phyloP scores from a whole-genome alignment of 2,329 filamentous ascomycete species.

The Corinectria fuckeliana region DNA sequence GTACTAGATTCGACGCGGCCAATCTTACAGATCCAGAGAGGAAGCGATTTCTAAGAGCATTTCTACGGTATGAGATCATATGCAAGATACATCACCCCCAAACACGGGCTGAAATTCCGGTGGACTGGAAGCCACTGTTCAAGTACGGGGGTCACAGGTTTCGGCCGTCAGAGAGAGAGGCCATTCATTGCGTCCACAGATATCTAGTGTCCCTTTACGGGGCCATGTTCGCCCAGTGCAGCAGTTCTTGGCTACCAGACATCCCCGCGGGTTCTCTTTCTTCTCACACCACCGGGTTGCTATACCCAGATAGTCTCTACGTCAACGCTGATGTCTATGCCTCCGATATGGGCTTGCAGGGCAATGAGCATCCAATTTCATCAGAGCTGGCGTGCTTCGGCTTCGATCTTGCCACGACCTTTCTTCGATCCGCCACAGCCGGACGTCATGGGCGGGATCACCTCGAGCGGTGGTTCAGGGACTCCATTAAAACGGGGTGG shows the following conservation, averaged over 20 bases:
- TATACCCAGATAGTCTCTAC: conserved; percentile 19
- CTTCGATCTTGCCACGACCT: not conserved
- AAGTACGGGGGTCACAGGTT: not conserved
- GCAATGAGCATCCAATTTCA: not conserved
- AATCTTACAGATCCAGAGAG: conserved; percentile 5
- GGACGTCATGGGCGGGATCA: not conserved
- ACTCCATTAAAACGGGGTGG: not conserved
- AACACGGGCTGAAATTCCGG: not conserved
- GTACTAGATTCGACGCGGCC: not conserved
- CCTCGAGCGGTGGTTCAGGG: not conserved
- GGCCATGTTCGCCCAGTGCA: conserved; percentile 18
- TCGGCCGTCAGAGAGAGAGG: not conserved
- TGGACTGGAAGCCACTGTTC: not conserved
- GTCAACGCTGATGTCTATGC: not conserved
- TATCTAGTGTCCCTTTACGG: conserved; percentile 19
- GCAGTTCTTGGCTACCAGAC: not conserved
- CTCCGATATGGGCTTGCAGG: not conserved
- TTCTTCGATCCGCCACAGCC: not conserved
- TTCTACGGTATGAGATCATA: conserved; percentile 11
- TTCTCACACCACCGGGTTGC: not conserved
- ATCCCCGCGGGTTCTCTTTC: not conserved
- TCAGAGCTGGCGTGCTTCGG: not conserved
- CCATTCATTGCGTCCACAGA: conserved; percentile 8
- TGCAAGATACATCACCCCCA: not conserved
- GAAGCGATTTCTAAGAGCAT: conserved; percentile 12